A percentile compares a stretch with the other conserved stretches of the same genome.
phyloP scores from a whole-genome alignment of 1,139 yeast species.

The Debaryomyces nepalensis region DNA sequence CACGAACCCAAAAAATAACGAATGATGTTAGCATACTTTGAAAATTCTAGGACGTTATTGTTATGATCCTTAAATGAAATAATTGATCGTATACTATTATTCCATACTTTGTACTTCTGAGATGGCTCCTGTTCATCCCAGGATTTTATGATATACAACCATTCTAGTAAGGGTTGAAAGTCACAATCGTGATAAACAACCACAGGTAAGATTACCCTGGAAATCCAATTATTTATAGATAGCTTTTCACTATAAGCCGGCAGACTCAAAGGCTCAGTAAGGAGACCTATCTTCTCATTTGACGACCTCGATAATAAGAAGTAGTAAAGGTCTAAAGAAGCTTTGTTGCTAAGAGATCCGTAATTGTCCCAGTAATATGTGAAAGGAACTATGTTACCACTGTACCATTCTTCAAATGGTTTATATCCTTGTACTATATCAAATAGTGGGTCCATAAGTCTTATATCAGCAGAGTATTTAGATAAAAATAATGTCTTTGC shows the following conservation, averaged over 20 bases:
- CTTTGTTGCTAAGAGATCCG: constrained; percentile 22
- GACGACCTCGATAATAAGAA: constrained; percentile 20
- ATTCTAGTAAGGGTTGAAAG: constrained; percentile 30
- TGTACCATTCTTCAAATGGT: constrained; percentile 34
- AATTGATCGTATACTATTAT: constrained; percentile 25
- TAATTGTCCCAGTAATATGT: constrained; percentile 35
- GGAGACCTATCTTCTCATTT: constrained; percentile 24
- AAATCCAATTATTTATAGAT: constrained; percentile 31
- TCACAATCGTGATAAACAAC: constrained; percentile 26
- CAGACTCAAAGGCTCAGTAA: constrained; percentile 30
- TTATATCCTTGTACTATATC: constrained; percentile 19
- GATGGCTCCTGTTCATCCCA: constrained; percentile 12
- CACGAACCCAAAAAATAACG: constrained; percentile 30
- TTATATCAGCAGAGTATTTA: constrained; percentile 25
- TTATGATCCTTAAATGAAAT: constrained; percentile 12
- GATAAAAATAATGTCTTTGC: constrained; percentile 30
- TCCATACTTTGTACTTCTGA: constrained; percentile 33
- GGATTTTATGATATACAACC: constrained; percentile 28
- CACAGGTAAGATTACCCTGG: constrained; percentile 37
- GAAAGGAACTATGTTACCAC: constrained; percentile 36
- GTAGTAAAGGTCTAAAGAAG: constrained; percentile 16
- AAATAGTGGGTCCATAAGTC: constrained; percentile 23
- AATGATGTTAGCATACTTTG: constrained; percentile 22
- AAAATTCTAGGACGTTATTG: constrained; percentile 17
- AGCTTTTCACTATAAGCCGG: constrained; percentile 20